Evolutionary conservation across 2,329 filamentous ascomycete genomes (phyloP).

Genomic region (Thyridium curvatum): DNA sequence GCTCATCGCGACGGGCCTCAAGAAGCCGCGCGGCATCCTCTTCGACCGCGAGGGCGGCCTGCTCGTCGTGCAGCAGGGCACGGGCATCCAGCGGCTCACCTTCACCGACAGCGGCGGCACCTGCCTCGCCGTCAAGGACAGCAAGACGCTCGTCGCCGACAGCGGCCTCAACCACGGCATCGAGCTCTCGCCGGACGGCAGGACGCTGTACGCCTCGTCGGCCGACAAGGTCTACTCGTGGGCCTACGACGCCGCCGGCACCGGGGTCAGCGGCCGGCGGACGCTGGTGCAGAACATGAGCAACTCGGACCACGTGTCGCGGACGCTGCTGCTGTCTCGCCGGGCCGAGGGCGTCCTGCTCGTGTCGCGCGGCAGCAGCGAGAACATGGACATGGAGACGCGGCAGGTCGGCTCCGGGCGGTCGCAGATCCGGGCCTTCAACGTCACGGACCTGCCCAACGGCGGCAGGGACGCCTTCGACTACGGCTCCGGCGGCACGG

Average conservation of each 20-base stretch:
- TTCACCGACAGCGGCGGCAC: conserved; percentile 34
- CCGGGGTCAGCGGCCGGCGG: conserved; percentile 35
- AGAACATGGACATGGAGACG: conserved; percentile 55
- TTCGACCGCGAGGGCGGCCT: conserved; percentile 39
- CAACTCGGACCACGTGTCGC: conserved; percentile 55
- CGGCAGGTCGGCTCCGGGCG: conserved; percentile 46
- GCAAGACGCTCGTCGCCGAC: conserved; percentile 23
- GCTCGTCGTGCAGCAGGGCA: conserved; percentile 35
- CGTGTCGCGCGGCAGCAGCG: conserved; percentile 57
- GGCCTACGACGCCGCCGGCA: conserved; percentile 52
- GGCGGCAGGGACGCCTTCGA: conserved; percentile 25
- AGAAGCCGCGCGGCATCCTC: conserved; percentile 34
- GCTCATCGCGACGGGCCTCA: conserved; percentile 23
- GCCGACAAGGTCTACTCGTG: conserved; percentile 55
- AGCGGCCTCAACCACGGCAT: conserved; percentile 45
- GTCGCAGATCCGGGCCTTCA: conserved; percentile 60
- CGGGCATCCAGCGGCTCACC: conserved; percentile 32
- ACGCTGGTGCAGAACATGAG: conserved; percentile 58
- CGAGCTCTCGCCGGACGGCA: conserved; percentile 44
- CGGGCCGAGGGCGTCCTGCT: conserved; percentile 42
- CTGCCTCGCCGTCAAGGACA: conserved; percentile 30
- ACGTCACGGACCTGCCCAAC: conserved; percentile 25
- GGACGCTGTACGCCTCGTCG: conserved; percentile 51
- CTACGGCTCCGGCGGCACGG: conserved; percentile 38
- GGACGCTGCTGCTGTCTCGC: conserved; percentile 59